phyloP scores from a whole-genome alignment of 2,329 filamentous ascomycete species.

The Colletotrichum navitas region DNA sequence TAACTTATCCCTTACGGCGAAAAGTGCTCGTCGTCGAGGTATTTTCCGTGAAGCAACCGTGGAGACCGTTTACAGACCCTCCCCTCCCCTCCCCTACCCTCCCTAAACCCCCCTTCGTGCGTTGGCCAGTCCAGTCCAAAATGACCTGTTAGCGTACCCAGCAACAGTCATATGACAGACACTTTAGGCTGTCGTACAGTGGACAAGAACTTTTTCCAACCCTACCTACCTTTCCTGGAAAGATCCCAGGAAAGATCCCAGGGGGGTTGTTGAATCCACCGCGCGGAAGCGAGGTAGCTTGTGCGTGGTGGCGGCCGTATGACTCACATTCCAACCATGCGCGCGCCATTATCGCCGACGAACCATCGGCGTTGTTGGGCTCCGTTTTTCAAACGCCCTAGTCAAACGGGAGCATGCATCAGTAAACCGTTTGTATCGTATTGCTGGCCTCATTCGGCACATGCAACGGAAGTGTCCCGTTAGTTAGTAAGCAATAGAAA shows the following conservation, averaged over 20 bases:
- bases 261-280: conserved; percentile 3
- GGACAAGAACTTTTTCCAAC: neutral
- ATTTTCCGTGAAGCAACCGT: neutral
- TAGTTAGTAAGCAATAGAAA: neutral
- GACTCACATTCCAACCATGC: conserved; percentile 24
- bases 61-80: conserved; percentile 1
- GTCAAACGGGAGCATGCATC: neutral
- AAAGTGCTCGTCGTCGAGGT: neutral
- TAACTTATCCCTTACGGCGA: conserved; percentile 7
- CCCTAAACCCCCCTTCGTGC: neutral
- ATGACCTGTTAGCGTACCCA: neutral
- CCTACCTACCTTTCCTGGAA: conserved; percentile 2
- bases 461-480: neutral
- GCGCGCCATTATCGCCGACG: conserved; percentile 32
- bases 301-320: conserved; percentile 24
- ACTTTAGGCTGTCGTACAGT: neutral
- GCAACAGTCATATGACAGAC: conserved; percentile 5
- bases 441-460: neutral
- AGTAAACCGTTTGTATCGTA: neutral
- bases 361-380: conserved; percentile 26
- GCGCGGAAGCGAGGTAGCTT: neutral
- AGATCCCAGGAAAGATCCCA: conserved; percentile 1
- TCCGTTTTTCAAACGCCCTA: neutral
- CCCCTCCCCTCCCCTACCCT: neutral
- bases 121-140: neutral